These are phyloP conservation scores for Epichloe hybrida DNA, from an alignment of 2,329 filamentous ascomycete genomes.

Conservation along the genomic window DNA sequence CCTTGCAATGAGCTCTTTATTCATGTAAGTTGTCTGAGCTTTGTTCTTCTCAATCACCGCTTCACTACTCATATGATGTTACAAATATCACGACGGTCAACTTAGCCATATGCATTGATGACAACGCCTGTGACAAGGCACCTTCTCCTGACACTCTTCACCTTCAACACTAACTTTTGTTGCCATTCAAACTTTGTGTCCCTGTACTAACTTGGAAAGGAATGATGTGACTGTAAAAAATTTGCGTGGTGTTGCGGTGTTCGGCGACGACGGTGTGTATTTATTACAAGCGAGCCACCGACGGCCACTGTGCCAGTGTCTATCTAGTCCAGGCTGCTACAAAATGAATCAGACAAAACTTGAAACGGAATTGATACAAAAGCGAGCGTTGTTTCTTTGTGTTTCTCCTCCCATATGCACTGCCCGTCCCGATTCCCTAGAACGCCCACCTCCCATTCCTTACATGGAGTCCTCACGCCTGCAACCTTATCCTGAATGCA, in stretches of 20 bases:
- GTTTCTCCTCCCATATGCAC: not conserved
- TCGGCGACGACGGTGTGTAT: not conserved
- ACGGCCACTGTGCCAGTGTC: not conserved
- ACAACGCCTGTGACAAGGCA: constrained; percentile 34
- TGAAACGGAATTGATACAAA: too few species aligned
- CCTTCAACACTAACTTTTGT: not conserved
- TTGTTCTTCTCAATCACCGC: not conserved
- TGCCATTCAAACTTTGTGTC: not conserved
- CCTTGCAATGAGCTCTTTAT: not conserved
- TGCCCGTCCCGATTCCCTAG: too few species aligned
- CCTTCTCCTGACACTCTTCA: constrained; percentile 15
- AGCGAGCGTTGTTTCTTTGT: too few species aligned
- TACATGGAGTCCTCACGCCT: too few species aligned
- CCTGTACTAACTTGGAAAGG: constrained; percentile 3
- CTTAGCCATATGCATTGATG: constrained; percentile 34
- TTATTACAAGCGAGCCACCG: not conserved
- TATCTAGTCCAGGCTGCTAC: not conserved
- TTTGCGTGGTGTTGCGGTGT: not conserved
- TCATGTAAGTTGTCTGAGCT: constrained; percentile 13
- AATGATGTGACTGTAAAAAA: not conserved
- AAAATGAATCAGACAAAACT: not conserved
- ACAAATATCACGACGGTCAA: constrained; percentile 35
- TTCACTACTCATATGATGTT: constrained; percentile 23
- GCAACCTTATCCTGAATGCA: not conserved
- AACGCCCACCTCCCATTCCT: too few species aligned